Percentiles rank a stretch among this genome's conserved stretches.
Evolutionary conservation across 306 rosid genomes (phyloP).

Genomic region (Prunus salicina): DNA sequence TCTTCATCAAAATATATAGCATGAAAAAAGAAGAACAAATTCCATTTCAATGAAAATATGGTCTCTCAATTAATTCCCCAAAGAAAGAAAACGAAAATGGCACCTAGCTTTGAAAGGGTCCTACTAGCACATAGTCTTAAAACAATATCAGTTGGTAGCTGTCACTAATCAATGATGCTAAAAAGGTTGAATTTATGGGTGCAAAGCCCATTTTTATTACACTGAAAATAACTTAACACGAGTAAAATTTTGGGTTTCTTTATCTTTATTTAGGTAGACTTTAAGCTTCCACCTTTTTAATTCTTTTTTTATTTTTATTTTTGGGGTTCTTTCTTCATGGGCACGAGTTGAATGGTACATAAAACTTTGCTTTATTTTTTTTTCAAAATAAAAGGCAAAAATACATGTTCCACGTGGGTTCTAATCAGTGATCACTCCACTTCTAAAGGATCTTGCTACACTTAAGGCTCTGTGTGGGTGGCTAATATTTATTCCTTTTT

Average conservation of each 20-base stretch:
- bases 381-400: neutral
- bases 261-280: neutral
- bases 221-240: neutral
- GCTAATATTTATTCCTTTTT: neutral
- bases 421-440: neutral
- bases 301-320: too few relatives aligned
- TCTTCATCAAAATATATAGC: neutral
- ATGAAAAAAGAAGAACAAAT: neutral
- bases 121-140: neutral
- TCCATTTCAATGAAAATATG: neutral
- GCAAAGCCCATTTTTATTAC: neutral
- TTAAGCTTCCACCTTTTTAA: neutral
- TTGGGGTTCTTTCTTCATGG: neutral
- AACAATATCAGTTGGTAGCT: neutral
- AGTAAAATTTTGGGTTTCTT: neutral
- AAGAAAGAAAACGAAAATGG: neutral
- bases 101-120: neutral
- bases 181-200: neutral
- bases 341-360: slow-evolving; percentile 4
- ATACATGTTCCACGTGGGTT: neutral
- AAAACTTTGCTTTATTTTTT: neutral
- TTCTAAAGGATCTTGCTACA: neutral
- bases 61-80: neutral
- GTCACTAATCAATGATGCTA: neutral
- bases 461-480: neutral